These are phyloP conservation scores for Sungouiella blattae DNA, from an alignment of 805 yeast genomes.

Conservation along the genomic window DNA sequence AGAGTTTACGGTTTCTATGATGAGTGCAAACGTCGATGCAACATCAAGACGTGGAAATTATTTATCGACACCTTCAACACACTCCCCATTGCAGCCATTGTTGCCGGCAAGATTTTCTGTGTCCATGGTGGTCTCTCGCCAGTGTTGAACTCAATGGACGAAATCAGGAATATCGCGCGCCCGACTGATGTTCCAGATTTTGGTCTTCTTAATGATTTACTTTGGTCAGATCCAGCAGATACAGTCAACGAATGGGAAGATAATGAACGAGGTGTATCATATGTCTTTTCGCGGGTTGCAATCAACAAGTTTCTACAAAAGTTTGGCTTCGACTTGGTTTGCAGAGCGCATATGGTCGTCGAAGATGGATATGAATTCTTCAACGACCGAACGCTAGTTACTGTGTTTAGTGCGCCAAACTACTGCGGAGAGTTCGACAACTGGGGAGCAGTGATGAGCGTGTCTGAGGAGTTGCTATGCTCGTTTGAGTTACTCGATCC, in stretches of 20 bases:
- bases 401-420: conserved; percentile 73
- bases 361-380: conserved; percentile 79
- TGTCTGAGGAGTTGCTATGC: conserved; percentile 86
- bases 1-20: conserved; percentile 97
- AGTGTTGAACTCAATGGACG: conserved; percentile 67
- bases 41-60: conserved; percentile 88
- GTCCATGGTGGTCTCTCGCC: conserved; percentile 86
- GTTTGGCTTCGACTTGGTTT: conserved; percentile 76
- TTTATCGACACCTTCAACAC: conserved; percentile 95
- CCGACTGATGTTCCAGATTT: conserved; percentile 87
- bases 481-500: conserved; percentile 94
- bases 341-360: conserved; percentile 86
- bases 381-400: conserved; percentile 66
- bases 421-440: conserved; percentile 84
- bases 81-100: conserved; percentile 91
- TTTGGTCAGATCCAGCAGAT: conserved; percentile 87
- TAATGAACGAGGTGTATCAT: conserved; percentile 80
- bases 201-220: conserved; percentile 70
- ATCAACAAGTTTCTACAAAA: conserved; percentile 71
- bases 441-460: conserved; percentile 99
- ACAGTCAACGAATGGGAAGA: conserved; percentile 84
- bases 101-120: conserved; percentile 91
- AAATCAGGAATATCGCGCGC: conserved; percentile 67
- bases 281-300: conserved; percentile 75
- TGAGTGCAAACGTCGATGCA: conserved; percentile 93